A percentile compares a stretch with the other conserved stretches of the same genome.
phyloP scores from a whole-genome alignment of 164 flowering plant species.

The Nelumbo lutea region DNA sequence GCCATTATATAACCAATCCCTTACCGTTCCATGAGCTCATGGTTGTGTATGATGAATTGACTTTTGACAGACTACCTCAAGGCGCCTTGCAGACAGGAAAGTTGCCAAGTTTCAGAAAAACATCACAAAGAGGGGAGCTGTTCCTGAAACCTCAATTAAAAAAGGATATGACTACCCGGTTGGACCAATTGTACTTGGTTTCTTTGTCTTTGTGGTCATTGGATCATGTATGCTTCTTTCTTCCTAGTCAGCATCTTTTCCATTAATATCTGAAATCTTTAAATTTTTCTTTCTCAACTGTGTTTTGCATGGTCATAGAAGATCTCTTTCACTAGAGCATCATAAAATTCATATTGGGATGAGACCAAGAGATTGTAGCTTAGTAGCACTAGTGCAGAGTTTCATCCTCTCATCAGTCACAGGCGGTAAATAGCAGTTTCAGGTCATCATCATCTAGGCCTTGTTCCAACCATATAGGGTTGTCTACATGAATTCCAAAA shows the following conservation, averaged over 20 bases:
- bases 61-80: conserved; percentile 22
- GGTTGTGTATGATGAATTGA: not conserved
- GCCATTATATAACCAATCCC: not conserved
- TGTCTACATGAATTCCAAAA: no score
- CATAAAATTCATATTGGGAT: no score
- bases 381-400: no score
- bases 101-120: conserved; percentile 35
- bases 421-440: no score
- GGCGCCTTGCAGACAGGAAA: conserved; percentile 42
- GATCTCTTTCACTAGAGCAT: not conserved
- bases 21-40: not conserved
- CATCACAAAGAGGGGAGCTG: conserved; percentile 35
- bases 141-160: conserved; percentile 35
- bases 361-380: no score
- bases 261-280: not conserved
- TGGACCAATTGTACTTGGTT: conserved; percentile 40
- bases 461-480: no score
- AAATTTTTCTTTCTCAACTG: not conserved
- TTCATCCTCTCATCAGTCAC: no score
- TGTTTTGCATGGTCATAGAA: not conserved
- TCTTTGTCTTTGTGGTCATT: conserved; percentile 42
- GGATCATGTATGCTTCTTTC: conserved; percentile 32
- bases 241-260: not conserved
- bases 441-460: no score
- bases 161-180: conserved; percentile 37